Conservation (phyloP, 2,329 filamentous ascomycete genomes). For the Aspergillus carbonarius region DNA sequence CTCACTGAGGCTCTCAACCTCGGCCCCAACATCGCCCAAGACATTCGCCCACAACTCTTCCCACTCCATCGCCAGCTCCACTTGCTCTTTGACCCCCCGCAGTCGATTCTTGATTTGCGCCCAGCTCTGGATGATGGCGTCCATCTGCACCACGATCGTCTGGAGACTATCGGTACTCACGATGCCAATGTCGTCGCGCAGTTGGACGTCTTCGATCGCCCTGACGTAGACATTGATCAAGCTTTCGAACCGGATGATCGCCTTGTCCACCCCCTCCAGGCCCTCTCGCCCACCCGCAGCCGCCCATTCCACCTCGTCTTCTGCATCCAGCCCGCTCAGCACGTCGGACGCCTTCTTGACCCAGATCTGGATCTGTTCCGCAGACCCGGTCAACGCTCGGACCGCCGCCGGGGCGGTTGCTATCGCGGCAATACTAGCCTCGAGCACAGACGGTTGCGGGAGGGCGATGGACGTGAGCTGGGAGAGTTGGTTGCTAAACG, state of each 20-base stretch:
- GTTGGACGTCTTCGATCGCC: slow-evolving; percentile 89
- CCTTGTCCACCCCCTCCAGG: slow-evolving; percentile 58
- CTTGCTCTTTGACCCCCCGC: slow-evolving; percentile 79
- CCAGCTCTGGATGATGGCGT: slow-evolving; percentile 82
- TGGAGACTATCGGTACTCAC: slow-evolving; percentile 72
- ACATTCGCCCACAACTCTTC: slow-evolving; percentile 95
- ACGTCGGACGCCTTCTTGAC: slow-evolving; percentile 90
- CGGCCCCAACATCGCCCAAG: slow-evolving; percentile 85
- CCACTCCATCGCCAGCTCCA: slow-evolving; percentile 98
- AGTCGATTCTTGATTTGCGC: slow-evolving; percentile 74
- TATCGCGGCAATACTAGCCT: slow-evolving; percentile 79
- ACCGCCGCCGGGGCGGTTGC: slow-evolving; percentile 81
- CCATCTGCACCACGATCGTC: slow-evolving; percentile 82
- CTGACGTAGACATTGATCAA: slow-evolving; percentile 89
- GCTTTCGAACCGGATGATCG: slow-evolving; percentile 81
- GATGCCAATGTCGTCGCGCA: slow-evolving; percentile 69
- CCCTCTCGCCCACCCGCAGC: slow-evolving; percentile 71
- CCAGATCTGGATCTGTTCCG: slow-evolving; percentile 91
- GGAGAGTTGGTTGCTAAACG: slow-evolving; percentile 88
- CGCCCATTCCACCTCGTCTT: slow-evolving; percentile 97
- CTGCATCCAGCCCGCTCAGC: slow-evolving; percentile 82
- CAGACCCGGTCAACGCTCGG: slow-evolving; percentile 78
- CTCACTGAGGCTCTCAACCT: slow-evolving; percentile 75
- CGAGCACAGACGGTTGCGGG: slow-evolving; percentile 79
- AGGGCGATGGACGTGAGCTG: slow-evolving; percentile 88